Base-by-base conservation (phyloP, 2,329 filamentous ascomycete genomes). In the Plenodomus biglobosus region DNA sequence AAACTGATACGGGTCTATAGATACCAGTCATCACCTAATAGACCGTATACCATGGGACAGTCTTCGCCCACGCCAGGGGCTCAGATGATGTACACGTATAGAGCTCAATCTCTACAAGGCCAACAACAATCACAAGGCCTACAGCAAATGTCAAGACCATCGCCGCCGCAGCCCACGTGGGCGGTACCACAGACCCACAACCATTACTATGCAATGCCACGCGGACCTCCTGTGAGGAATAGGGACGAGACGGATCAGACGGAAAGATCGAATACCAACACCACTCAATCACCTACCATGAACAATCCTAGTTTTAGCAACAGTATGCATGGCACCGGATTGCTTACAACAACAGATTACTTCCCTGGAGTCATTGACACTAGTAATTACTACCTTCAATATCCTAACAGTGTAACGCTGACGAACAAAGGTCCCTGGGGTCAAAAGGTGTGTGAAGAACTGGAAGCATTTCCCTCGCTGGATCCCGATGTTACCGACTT, bases 401-500 rank as follows among this genome's bases (percentile, higher is more conserved):
- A 34, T 8, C n/a, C 13, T 20, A 6, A 8, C n/a, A 4, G 17
- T 6, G 34, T 38, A 38, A 36, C 15, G 15, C 61, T 72, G 53
- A 32, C 27, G 21, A 18, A 21, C 11, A 38, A 38, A 73, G 72
- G 63, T 61, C 62, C 66, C 19, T 75, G 72, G 72, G 65, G 63
- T 34, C 65, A 70, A 46, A 74, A 74, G 55, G 64, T 64, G 19
- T 72, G 66, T 46, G 65, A 68, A 52, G 70, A 73, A 49, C 43
- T 73, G 30, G 66, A 71, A 18, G 63, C 68, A 8, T 73, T 73
- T 34, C 67, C 68, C n/a, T 69, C 65, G 10, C 48, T 73, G 46
- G 71, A 74, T 51, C 52, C 68, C 46, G 72, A 74, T 44, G 60
- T 71, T 37, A 50, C 64, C 13, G 72, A 75, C 32, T 69, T 68